These are phyloP conservation scores for Curvularia spicifera DNA, from an alignment of 2,329 filamentous ascomycete genomes.

Conservation along the genomic window DNA sequence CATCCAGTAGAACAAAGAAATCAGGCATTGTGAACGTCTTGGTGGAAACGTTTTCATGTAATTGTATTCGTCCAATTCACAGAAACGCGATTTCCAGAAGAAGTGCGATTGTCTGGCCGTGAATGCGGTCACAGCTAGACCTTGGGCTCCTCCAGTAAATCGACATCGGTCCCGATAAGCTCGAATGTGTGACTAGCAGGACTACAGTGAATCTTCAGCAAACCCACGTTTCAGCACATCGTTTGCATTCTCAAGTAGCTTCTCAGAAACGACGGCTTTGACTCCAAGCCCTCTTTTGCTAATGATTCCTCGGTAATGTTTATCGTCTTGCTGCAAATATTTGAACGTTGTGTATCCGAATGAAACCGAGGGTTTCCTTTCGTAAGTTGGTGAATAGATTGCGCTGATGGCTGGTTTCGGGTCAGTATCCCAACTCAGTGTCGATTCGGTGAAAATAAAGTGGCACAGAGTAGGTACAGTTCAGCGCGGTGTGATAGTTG, in stretches of 20 bases:
- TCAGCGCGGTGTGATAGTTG: not conserved
- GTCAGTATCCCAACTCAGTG: not conserved
- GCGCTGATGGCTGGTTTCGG: not conserved
- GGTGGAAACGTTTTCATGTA: not conserved
- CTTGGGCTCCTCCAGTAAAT: constrained; percentile 57
- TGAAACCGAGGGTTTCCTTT: not conserved
- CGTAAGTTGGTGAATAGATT: not conserved
- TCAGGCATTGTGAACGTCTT: not conserved
- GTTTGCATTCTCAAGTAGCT: not conserved
- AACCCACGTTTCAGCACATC: too few relatives aligned
- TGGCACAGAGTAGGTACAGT: not conserved
- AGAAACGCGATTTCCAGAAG: not conserved
- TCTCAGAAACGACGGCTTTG: not conserved
- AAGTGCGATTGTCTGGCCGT: not conserved
- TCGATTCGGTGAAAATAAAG: not conserved
- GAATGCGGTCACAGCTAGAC: constrained; percentile 21
- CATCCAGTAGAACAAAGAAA: not conserved
- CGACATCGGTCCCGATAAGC: constrained; percentile 42
- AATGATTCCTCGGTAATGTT: not conserved
- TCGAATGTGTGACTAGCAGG: not conserved
- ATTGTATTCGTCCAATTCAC: not conserved
- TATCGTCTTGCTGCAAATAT: not conserved
- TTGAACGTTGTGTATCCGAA: not conserved
- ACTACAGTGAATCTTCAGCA: not conserved
- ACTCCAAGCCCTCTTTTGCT: not conserved